These are phyloP conservation scores for Yamadazyma ubonensis DNA, from an alignment of 805 yeast genomes.

Conservation along the genomic window DNA sequence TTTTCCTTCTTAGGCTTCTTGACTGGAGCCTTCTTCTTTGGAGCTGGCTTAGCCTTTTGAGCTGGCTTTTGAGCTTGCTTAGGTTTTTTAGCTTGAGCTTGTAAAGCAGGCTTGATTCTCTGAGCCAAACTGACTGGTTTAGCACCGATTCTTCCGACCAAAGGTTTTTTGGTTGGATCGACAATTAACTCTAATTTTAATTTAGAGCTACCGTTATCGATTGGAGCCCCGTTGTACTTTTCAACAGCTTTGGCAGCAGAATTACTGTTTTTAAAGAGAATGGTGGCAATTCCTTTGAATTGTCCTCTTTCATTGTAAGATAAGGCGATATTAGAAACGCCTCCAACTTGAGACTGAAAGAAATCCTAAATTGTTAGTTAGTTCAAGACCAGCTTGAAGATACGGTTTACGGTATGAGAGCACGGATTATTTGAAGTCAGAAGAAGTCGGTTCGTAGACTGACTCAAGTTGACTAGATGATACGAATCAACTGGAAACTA, in stretches of 20 bases:
- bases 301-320: constrained; percentile 85
- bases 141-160: constrained; percentile 69
- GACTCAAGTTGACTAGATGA: too few relatives aligned
- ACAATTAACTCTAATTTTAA: constrained; percentile 79
- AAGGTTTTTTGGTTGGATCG: constrained; percentile 77
- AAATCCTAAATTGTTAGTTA: constrained; percentile 64
- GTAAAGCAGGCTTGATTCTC: constrained; percentile 22
- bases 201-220: constrained; percentile 79
- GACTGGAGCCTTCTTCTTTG: constrained; percentile 27
- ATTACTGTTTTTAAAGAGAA: constrained; percentile 67
- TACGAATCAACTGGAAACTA: too few relatives aligned
- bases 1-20: constrained; percentile 37
- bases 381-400: constrained; percentile 14
- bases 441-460: too few relatives aligned
- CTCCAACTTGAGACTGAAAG: constrained; percentile 84
- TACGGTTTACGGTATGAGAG: neutral
- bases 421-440: too few relatives aligned
- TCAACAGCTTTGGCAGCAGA: constrained; percentile 77
- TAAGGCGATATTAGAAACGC: constrained; percentile 67
- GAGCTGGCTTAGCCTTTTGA: constrained; percentile 16
- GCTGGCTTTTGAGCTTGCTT: constrained; percentile 14
- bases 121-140: constrained; percentile 21
- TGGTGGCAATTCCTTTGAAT: constrained; percentile 89
- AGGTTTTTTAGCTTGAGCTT: constrained; percentile 13
- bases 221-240: constrained; percentile 88